A percentile compares a stretch with the other conserved stretches of the same genome.
Evolutionary conservation across 2,329 filamentous ascomycete genomes (phyloP).

Genomic region (Chrysosphaeria jannelii): DNA sequence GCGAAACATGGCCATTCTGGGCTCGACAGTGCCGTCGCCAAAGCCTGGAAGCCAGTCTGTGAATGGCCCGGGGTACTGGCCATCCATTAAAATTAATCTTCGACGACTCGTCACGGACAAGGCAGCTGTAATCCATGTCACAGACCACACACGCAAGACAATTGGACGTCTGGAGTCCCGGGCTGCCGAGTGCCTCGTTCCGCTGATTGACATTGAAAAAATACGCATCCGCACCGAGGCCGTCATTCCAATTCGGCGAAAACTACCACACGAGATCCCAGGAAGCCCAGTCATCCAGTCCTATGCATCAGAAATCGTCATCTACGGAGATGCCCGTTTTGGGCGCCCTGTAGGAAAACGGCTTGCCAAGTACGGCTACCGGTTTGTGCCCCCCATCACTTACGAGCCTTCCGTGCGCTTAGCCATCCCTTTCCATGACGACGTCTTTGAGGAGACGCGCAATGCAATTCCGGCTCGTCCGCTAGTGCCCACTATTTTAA

Average conservation of each 20-base stretch:
- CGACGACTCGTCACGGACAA: conserved; percentile 24
- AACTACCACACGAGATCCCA: conserved; percentile 27
- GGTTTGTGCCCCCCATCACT: too few relatives aligned
- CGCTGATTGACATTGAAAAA: conserved; percentile 36
- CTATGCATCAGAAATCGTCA: conserved; percentile 37
- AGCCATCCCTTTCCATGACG: conserved; percentile 37
- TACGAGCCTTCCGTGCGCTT: conserved; percentile 33
- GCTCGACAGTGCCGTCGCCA: conserved; percentile 34
- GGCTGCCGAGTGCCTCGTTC: conserved; percentile 35
- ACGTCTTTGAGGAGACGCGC: conserved; percentile 4
- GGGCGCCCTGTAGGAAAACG: conserved; percentile 34
- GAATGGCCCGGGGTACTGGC: conserved; percentile 30
- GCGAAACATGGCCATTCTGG: conserved; percentile 45
- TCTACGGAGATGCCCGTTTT: conserved; percentile 47
- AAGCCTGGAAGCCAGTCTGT: conserved; percentile 30
- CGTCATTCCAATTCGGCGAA: conserved; percentile 36
- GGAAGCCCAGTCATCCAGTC: conserved; percentile 29
- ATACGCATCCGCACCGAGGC: conserved; percentile 39
- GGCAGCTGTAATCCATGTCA: conserved; percentile 34
- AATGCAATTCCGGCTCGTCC: background rate
- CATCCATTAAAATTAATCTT: conserved; percentile 42
- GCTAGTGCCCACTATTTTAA: background rate
- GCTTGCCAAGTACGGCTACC: conserved; percentile 33
- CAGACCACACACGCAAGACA: conserved; percentile 36
- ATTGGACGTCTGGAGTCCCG: conserved; percentile 49